Base-by-base conservation (phyloP, 495 filamentous ascomycete species). In the Hyaloscypha bicolor region DNA sequence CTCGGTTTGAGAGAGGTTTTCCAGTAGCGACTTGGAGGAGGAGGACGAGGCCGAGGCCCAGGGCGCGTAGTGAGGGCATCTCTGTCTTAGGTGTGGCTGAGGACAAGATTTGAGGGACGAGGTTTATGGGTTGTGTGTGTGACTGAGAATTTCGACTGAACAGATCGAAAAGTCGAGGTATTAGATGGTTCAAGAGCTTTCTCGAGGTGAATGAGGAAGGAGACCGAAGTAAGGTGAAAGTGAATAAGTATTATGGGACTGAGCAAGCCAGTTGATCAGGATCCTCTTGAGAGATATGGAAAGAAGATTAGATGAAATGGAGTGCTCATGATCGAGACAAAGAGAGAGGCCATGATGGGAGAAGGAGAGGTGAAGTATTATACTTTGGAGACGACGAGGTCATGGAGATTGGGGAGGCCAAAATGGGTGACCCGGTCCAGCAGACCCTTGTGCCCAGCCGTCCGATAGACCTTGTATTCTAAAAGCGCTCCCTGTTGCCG, bases 51-150 rank as follows among this genome's bases (percentile, higher is more conserved):
- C 65, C 65, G 25, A 71, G n/a, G 45, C 68, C 30, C 21, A 71
- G 14, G n/a, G 32, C 32, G 62, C 62, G 56, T 32, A 65, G 33
- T 55, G 69, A 68, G 59, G 62, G 62, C 69, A 71, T 71, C 14
- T 51, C 64, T 60, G 53, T 32, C 30, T 9, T 2, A 29, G 53
- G 21, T 30, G 30, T 53, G 61, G 29, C 42, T 48, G 42, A 19
- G 9, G 42, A 48, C 42, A 19, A 48, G 16, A 48, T 48, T 48
- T 59, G 62, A 45, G 32, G 16, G 33, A 39, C 19, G 58, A 60
- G 58, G 42, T 48, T 0, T 48, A 4, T 3, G 42, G 11, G 16
- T 16, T 14, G 16, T 48, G 9, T 48, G 9, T 4, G 16, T 48
- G 42, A 48, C 16, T 48, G 42, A 16, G 16, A 19, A 48, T 4